Conservation (phyloP, 2,329 filamentous ascomycete species). For the Helicocarpus griseus region DNA sequence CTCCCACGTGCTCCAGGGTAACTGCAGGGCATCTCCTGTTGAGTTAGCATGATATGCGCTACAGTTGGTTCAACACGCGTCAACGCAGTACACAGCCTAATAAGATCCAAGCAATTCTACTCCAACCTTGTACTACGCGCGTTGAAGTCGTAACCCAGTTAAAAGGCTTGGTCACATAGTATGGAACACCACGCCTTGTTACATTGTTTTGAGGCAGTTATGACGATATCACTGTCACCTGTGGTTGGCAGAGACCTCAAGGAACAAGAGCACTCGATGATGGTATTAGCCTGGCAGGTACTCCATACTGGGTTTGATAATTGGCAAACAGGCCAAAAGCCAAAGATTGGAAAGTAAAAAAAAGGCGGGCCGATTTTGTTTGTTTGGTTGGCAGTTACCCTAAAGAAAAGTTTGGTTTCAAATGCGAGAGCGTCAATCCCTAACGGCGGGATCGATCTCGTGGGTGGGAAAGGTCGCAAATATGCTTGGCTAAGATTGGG, state of each 20-base stretch:
- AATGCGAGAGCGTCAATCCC: background rate
- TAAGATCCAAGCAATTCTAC: background rate
- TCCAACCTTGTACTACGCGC: too few species aligned
- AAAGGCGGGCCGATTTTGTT: too few species aligned
- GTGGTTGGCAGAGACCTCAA: background rate
- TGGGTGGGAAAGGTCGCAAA: background rate
- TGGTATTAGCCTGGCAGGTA: too few species aligned
- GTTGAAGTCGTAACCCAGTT: background rate
- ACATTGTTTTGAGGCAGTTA: background rate
- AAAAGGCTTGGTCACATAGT: background rate
- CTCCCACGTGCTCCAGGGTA: too few species aligned
- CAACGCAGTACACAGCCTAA: background rate
- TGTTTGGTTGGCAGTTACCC: background rate
- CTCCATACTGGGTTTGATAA: too few species aligned
- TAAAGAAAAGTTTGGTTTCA: background rate
- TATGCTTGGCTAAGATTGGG: background rate
- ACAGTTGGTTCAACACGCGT: background rate
- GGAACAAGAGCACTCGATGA: background rate
- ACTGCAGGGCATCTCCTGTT: too few species aligned
- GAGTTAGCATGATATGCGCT: background rate
- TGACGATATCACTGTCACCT: background rate
- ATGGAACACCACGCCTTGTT: background rate
- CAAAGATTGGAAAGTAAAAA: background rate
- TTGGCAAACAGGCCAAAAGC: background rate
- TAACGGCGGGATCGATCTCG: background rate